Conservation (phyloP, 2,329 filamentous ascomycete species). For the Cryoendolithus antarcticus region DNA sequence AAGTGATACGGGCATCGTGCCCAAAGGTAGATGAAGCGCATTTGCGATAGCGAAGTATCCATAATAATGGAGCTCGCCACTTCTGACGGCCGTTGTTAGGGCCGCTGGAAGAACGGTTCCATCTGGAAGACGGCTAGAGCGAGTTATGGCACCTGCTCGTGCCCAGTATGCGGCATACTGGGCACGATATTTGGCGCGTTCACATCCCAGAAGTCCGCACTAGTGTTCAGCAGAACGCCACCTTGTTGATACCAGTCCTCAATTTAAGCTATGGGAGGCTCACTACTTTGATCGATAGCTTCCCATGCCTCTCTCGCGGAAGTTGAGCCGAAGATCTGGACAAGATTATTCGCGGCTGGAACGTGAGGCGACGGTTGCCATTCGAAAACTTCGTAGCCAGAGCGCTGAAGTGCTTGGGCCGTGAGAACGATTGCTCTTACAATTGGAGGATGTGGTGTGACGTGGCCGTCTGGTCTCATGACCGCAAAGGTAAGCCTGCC, state of each 20-base stretch:
- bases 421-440: conserved; percentile 1
- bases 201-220: conserved; percentile 12
- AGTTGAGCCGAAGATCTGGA: conserved; percentile 12
- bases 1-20: no score
- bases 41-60: conserved; percentile 10
- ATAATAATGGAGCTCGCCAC: conserved; percentile 9
- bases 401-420: no score
- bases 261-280: conserved; percentile 11
- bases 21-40: conserved; percentile 6
- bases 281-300: conserved; percentile 12
- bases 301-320: conserved; percentile 5
- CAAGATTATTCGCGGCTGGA: conserved; percentile 9
- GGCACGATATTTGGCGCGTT: conserved; percentile 9
- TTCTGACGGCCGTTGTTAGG: conserved; percentile 6
- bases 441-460: no score
- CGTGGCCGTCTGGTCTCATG: no score
- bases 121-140: conserved; percentile 8
- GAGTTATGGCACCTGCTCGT: conserved; percentile 3
- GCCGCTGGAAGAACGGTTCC: conserved; percentile 13
- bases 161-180: conserved; percentile 11
- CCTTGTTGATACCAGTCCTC: conserved; percentile 8
- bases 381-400: no score
- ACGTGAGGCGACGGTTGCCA: conserved; percentile 12
- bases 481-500: no score
- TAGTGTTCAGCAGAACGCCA: conserved; percentile 1